A percentile compares a stretch with the other conserved stretches of the same genome.
These are phyloP conservation scores for Colletotrichum salicis DNA, from an alignment of 2,329 filamentous ascomycete species.

Conservation along the genomic window DNA sequence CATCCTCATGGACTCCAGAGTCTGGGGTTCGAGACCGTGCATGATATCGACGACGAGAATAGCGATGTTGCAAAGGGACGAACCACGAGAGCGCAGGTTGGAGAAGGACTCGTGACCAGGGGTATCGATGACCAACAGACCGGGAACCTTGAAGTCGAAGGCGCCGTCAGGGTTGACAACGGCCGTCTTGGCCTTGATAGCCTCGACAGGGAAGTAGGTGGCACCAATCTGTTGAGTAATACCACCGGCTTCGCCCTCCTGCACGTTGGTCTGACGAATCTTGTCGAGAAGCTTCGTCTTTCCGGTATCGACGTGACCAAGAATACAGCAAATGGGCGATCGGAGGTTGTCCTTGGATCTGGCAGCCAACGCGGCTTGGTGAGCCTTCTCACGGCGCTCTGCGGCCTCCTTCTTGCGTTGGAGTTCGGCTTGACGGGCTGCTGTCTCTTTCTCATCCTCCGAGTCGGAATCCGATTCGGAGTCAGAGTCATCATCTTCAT, in stretches of 20 bases:
- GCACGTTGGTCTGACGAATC: slow-evolving; percentile 97
- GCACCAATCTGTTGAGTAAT: slow-evolving; percentile 99
- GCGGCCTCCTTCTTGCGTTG: slow-evolving; percentile 89
- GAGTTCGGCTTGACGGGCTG: slow-evolving; percentile 76
- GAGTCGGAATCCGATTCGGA: slow-evolving; percentile 58
- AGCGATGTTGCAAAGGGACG: slow-evolving; percentile 98
- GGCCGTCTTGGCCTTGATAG: slow-evolving; percentile 89
- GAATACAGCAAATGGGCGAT: slow-evolving; percentile 99
- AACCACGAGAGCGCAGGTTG: slow-evolving; percentile 95
- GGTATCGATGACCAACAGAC: slow-evolving; percentile 96
- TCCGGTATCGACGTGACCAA: slow-evolving; percentile 99
- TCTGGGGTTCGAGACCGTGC: slow-evolving; percentile 98
- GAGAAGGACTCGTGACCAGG: slow-evolving; percentile 99
- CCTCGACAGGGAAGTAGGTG: slow-evolving; percentile 97
- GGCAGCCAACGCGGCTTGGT: slow-evolving; percentile 90
- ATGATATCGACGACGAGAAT: slow-evolving; percentile 99
- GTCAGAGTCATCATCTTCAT: slow-evolving; percentile 62
- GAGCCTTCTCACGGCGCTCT: slow-evolving; percentile 86
- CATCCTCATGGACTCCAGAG: slow-evolving; percentile 94
- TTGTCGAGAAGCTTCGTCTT: slow-evolving; percentile 99
- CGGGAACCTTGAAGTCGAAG: slow-evolving; percentile 98
- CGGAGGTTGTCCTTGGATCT: slow-evolving; percentile 94
- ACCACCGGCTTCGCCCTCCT: slow-evolving; percentile 98
- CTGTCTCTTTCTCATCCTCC: slow-evolving; percentile 80
- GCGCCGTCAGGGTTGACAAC: slow-evolving; percentile 91